A percentile compares a stretch with the other conserved stretches of the same genome.
These are phyloP conservation scores for Aotearoamyces nothofagi DNA, from an alignment of 2,329 filamentous ascomycete genomes.

Conservation along the genomic window DNA sequence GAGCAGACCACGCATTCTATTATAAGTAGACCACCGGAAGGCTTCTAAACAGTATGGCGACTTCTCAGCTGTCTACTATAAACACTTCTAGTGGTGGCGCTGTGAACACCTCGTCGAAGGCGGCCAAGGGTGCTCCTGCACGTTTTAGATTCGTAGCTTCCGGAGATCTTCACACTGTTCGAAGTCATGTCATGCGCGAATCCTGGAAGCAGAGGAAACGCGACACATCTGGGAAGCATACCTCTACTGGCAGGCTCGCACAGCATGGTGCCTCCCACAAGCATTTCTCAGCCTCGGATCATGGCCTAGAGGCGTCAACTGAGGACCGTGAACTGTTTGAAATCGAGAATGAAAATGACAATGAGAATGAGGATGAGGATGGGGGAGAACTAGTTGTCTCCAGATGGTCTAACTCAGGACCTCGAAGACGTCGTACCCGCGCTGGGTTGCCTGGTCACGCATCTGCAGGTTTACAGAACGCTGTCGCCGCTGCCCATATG, in stretches of 20 bases:
- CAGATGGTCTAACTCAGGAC: background rate
- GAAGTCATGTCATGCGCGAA: constrained; percentile 23
- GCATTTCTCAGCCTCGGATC: background rate
- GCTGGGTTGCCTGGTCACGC: constrained; percentile 11
- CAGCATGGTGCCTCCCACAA: background rate
- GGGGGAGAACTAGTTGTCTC: background rate
- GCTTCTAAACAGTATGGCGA: too few species aligned
- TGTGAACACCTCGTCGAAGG: too few species aligned
- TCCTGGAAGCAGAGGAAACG: constrained; percentile 20
- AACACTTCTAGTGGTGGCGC: too few species aligned
- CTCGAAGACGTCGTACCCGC: constrained; percentile 1
- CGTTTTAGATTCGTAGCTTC: constrained; percentile 13
- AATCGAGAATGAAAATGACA: background rate
- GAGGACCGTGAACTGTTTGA: too few species aligned
- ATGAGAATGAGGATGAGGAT: background rate
- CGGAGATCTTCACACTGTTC: constrained; percentile 9
- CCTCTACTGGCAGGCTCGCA: constrained; percentile 3
- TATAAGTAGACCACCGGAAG: too few species aligned
- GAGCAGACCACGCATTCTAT: too few species aligned
- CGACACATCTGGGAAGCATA: constrained; percentile 4
- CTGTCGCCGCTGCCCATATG: constrained; percentile 14
- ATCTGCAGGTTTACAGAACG: constrained; percentile 16
- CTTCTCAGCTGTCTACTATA: too few species aligned
- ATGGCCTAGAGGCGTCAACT: background rate
- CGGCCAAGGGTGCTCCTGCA: too few species aligned